Evolutionary conservation across 106 monocot species (phyloP), one percentile per base, ranked within the genome.

Genomic region (Gastrodia elata): DNA sequence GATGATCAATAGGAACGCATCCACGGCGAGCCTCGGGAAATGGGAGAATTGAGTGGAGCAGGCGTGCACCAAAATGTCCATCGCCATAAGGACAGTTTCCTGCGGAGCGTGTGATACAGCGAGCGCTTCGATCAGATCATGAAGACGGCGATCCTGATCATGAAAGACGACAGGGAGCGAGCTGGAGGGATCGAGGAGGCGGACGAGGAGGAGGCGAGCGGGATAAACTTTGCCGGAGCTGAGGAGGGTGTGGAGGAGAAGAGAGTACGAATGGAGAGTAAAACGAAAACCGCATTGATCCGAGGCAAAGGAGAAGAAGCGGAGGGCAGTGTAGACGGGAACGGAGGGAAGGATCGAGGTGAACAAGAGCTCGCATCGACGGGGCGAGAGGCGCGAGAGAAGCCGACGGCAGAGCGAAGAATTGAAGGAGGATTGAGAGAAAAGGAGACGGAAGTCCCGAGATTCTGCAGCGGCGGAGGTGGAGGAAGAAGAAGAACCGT

Each of bases 201-300:
- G 84, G 58, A 71, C 18, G 26, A 87, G 73, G 59, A 82, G 84
- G n/a, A 82, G 78, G 34, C 84, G 82, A 42, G 89, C 76, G 41
- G 86, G 72, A 18, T 59, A 25, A 55, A 46, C 38, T 38, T 75
- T 68, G 71, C 67, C 28, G 39, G 76, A 77, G 39, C 35, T 38
- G 41, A 90, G 81, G 71, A 90, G 84, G 42, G 73, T 43, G 73
- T 82, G 74, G 75, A 90, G 26, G 73, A 87, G 83, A 25, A 90
- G 46, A 59, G 78, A 74, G 42, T 85, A 87, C 4, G 94, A 80
- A 22, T 46, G 44, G 20, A 82, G 71, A 8, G 83, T 76, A 79
- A 91, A 76, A 68, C 37, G 75, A 68, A 87, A 83, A 42, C 72
- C 52, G 39, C 74, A 80, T 38, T 56, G 40, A 8, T 78, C 65